Percentiles rank a stretch among this genome's conserved stretches.
phyloP scores from a whole-genome alignment of 768 basidiomycete genomes.

The Trametes maxima region DNA sequence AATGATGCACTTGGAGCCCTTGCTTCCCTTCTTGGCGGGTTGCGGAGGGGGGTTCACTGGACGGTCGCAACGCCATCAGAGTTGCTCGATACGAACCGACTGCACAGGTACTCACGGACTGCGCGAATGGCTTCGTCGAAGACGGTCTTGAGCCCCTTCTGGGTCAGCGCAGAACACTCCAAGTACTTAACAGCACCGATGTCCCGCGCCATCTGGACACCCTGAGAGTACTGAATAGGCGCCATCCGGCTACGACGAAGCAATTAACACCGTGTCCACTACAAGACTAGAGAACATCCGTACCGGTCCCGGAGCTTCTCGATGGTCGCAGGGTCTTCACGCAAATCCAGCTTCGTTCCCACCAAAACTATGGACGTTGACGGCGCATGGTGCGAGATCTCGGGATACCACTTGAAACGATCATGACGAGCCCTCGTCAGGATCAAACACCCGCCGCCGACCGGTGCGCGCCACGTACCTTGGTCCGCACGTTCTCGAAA shows the following conservation, averaged over 20 bases:
- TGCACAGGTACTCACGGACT: slow-evolving; percentile 66
- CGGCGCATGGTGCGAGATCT: slow-evolving; percentile 97
- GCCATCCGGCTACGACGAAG: slow-evolving; percentile 75
- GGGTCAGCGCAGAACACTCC: slow-evolving; percentile 94
- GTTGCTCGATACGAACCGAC: not conserved
- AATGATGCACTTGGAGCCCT: slow-evolving; percentile 60
- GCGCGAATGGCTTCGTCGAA: slow-evolving; percentile 99
- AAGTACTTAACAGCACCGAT: slow-evolving; percentile 96
- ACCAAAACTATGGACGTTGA: slow-evolving; percentile 92
- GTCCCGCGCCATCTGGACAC: slow-evolving; percentile 88
- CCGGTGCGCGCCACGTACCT: slow-evolving; percentile 54
- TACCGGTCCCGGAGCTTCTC: slow-evolving; percentile 92
- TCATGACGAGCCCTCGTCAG: slow-evolving; percentile 12
- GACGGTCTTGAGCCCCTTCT: slow-evolving; percentile 98
- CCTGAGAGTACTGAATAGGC: slow-evolving; percentile 91
- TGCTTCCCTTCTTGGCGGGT: slow-evolving; percentile 53
- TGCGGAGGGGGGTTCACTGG: slow-evolving; percentile 76
- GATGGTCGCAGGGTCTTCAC: slow-evolving; percentile 91
- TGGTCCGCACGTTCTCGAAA: slow-evolving; percentile 98
- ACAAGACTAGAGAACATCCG: slow-evolving; percentile 25
- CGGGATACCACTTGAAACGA: slow-evolving; percentile 81
- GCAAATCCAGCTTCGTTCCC: slow-evolving; percentile 96
- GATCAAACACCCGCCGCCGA: slow-evolving; percentile 15
- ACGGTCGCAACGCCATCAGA: not conserved
- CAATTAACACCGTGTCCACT: slow-evolving; percentile 8